Conservation (phyloP, 164 flowering plant species). For the Liriodendron chinense region DNA sequence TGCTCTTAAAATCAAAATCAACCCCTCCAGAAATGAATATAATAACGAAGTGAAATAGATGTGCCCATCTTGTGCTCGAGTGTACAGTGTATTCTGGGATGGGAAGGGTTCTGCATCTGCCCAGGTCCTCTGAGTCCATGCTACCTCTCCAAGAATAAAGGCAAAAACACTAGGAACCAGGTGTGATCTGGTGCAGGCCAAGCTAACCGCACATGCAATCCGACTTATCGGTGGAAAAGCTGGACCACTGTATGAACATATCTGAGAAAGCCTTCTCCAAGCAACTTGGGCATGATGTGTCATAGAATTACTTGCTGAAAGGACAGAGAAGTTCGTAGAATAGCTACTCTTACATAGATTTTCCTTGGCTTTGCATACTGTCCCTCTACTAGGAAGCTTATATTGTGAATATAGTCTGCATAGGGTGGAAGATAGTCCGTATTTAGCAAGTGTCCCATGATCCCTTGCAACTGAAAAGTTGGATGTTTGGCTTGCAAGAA, state of each 20-base stretch:
- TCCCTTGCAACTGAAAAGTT: conserved; percentile 24
- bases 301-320: conserved; percentile 24
- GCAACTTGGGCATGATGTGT: conserved; percentile 50
- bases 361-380: conserved; percentile 11
- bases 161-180: conserved; percentile 62
- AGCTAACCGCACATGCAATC: conserved; percentile 65
- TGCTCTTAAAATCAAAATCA: conserved; percentile 55
- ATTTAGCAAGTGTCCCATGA: conserved; percentile 22
- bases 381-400: conserved; percentile 21
- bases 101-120: conserved; percentile 34
- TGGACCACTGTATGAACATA: conserved; percentile 25
- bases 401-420: conserved; percentile 26
- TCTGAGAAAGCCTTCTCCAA: conserved; percentile 49
- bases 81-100: conserved; percentile 39
- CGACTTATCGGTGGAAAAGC: conserved; percentile 30
- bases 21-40: conserved; percentile 38
- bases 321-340: conserved; percentile 28
- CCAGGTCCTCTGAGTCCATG: conserved; percentile 42
- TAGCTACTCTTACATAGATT: conserved; percentile 8
- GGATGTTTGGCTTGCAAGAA: conserved; percentile 17
- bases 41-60: conserved; percentile 41
- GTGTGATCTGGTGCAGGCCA: conserved; percentile 56
- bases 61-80: conserved; percentile 62
- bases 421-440: conserved; percentile 25
- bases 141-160: conserved; percentile 52